phyloP scores from a whole-genome alignment of 495 filamentous ascomycete species.

The Hyaloscypha bicolor region DNA sequence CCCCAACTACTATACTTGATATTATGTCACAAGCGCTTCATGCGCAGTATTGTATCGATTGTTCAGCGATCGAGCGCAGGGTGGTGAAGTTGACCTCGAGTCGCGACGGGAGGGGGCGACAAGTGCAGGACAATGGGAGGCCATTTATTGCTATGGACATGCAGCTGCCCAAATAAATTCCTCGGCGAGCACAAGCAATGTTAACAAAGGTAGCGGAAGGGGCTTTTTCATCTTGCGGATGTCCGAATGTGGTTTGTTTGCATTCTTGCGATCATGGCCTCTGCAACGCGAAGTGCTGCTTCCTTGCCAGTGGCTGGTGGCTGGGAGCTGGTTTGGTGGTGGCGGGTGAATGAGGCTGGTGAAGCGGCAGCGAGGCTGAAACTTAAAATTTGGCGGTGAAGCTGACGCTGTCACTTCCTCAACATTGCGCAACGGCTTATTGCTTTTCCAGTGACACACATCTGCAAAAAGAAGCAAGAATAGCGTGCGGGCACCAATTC shows the following conservation, averaged over 20 bases:
- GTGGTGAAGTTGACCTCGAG: slow-evolving; percentile 19
- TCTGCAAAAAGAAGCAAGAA: neutral
- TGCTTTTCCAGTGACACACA: neutral
- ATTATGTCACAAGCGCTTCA: slow-evolving; percentile 6
- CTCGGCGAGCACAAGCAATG: slow-evolving; percentile 15
- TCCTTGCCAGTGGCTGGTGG: neutral
- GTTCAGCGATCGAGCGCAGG: slow-evolving; percentile 16
- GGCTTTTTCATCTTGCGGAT: neutral
- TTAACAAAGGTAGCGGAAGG: slow-evolving; percentile 1
- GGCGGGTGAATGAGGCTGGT: neutral
- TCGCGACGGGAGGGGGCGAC: slow-evolving; percentile 21
- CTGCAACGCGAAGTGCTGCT: neutral
- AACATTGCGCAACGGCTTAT: neutral
- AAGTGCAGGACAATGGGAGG: slow-evolving; percentile 23
- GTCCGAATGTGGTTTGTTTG: slow-evolving; percentile 8
- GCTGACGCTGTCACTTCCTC: too few species aligned
- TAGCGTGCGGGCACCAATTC: neutral
- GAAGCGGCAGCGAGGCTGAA: neutral
- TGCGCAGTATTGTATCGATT: slow-evolving; percentile 6
- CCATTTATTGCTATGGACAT: slow-evolving; percentile 25
- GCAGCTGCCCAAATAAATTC: slow-evolving; percentile 20
- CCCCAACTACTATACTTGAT: slow-evolving; percentile 2
- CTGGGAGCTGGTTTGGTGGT: neutral
- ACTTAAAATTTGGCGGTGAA: neutral
- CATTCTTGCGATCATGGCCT: slow-evolving; percentile 1